phyloP scores from a whole-genome alignment of 257 asterid species.

The Solanum infundibuliforme region DNA sequence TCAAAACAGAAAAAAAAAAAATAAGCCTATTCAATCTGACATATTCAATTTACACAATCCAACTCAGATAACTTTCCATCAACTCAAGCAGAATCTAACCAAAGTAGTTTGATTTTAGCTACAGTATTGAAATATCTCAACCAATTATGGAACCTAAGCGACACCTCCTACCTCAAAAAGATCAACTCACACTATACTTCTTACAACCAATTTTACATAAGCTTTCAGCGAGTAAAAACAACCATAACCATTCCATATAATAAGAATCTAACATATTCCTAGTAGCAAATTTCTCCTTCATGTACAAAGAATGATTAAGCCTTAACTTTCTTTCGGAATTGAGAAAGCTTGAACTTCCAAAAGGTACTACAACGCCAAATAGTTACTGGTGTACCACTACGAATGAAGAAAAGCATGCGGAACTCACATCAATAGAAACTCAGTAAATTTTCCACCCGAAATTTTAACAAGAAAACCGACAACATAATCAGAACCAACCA shows the following conservation, averaged over 20 bases:
- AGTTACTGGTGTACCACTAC: neutral
- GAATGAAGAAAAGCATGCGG: neutral
- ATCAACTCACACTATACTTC: neutral
- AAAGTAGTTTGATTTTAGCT: neutral
- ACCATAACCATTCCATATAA: neutral
- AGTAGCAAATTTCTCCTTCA: neutral
- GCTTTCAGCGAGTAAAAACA: neutral
- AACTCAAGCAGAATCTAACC: neutral
- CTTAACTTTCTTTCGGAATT: neutral
- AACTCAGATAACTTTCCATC: neutral
- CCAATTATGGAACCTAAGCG: neutral
- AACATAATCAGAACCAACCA: neutral
- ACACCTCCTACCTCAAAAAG: neutral
- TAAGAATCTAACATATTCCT: neutral
- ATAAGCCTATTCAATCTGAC: neutral
- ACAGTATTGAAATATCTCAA: neutral
- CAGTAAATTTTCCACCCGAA: neutral
- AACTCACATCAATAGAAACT: neutral
- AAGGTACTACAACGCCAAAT: neutral
- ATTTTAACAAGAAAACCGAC: neutral
- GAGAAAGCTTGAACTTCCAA: neutral
- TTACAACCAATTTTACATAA: neutral
- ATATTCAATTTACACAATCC: neutral
- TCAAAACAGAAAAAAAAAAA: neutral
- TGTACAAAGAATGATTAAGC: neutral